Base-by-base conservation (phyloP, 2,329 filamentous ascomycete genomes). In the Dothistroma septosporum region DNA sequence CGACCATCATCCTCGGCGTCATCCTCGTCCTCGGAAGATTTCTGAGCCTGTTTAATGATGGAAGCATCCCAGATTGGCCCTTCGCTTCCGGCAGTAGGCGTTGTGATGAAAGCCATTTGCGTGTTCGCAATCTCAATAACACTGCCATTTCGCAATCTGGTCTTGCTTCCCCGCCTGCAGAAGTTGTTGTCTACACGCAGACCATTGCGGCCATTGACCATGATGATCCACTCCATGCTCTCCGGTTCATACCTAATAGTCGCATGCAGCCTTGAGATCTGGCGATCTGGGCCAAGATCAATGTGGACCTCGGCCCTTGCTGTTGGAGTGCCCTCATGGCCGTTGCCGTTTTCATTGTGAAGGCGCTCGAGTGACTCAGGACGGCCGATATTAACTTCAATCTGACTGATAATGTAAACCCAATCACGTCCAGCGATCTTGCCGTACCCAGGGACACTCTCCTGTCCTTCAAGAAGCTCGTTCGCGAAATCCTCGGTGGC, bases 41-140 rank as follows among this genome's bases (percentile, higher is more conserved):
- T 74, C 61, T 75, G 73, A 8, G 72, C 72, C 48, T 76, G 74
- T 41, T 70, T 69, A 33, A 76, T 68, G 60, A 76, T 75, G 6
- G 73, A 72, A 33, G 71, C 73, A 60, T 75, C 74, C 70, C 87
- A 78, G 28, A 85, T 82, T 33, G 88, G 87, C 50, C 89, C 86
- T 67, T 89, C 84, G 90, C 82, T 71, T 89, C 92, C 69, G 78
- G 84, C 22, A 82, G 82, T 70, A 89, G 85, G 86, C 0, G 94
- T 93, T n/a, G 96, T 85, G 53, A 97, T 91, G 76, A 99, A 99
- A 82, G 97, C 93, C 94, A 99, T 99, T 78, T 99, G 93, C 0
- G 94, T 90, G 57, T 90, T 90, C 69, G 89, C 89, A 71, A 97
- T 90, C 72, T 96, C 92, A 60, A 99, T 87, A 48, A 97, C 91